phyloP scores from a whole-genome alignment of 257 asterid genomes.

The Solanum pinnatisectum region DNA sequence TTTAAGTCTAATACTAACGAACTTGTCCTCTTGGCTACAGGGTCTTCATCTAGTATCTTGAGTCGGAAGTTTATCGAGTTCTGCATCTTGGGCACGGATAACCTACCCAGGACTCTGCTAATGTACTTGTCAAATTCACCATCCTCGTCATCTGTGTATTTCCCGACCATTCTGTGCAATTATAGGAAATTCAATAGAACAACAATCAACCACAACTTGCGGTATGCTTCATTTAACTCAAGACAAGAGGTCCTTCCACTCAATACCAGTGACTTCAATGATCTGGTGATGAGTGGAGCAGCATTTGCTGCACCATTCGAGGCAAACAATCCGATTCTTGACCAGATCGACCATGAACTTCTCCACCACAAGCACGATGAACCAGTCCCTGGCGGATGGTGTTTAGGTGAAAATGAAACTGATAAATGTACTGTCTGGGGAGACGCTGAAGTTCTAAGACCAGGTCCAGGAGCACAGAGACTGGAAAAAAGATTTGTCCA shows the following conservation, averaged over 20 bases:
- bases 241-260: constrained; percentile 26
- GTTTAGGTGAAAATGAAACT: constrained; percentile 45
- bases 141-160: constrained; percentile 52
- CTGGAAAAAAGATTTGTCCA: constrained; percentile 47
- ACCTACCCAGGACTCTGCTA: constrained; percentile 75
- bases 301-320: constrained; percentile 67
- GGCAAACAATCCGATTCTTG: constrained; percentile 47
- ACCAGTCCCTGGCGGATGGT: constrained; percentile 90
- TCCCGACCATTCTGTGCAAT: constrained; percentile 86
- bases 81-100: constrained; percentile 69
- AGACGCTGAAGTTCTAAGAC: constrained; percentile 70
- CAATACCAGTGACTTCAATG: constrained; percentile 42
- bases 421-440: constrained; percentile 65
- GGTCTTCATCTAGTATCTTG: constrained; percentile 57
- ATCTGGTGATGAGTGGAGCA: constrained; percentile 56
- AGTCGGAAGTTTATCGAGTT: constrained; percentile 72
- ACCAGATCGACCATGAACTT: constrained; percentile 48
- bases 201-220: constrained; percentile 60
- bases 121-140: constrained; percentile 88
- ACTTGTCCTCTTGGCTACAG: constrained; percentile 22
- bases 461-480: constrained; percentile 60
- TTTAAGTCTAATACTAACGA: background rate
- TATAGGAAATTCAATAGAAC: constrained; percentile 57
- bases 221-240: constrained; percentile 35
- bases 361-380: constrained; percentile 32